These are phyloP conservation scores for Clonostachys chloroleuca DNA, from an alignment of 2,329 filamentous ascomycete genomes.

Conservation along the genomic window DNA sequence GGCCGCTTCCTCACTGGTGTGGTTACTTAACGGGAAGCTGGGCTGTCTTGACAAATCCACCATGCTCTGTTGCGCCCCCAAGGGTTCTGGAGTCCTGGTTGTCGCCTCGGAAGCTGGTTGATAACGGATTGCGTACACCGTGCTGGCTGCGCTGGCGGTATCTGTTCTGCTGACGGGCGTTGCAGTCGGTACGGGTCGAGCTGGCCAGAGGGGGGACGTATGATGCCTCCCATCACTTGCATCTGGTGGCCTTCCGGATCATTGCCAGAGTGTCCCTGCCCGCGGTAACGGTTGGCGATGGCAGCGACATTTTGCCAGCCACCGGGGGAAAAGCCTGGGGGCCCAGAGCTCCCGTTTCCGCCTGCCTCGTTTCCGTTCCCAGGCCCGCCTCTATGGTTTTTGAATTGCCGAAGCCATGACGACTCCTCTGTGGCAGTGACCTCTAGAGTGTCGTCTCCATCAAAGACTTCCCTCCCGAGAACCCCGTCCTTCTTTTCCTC, in stretches of 20 bases:
- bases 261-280: constrained; percentile 1
- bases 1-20: constrained; percentile 13
- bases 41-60: constrained; percentile 26
- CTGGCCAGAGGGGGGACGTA: constrained; percentile 51
- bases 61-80: constrained; percentile 14
- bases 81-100: constrained; percentile 37
- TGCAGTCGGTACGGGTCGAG: constrained; percentile 47
- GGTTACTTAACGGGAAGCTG: constrained; percentile 18
- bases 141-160: constrained; percentile 60
- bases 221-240: constrained; percentile 21
- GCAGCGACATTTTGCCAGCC: not conserved
- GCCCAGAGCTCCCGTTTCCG: constrained; percentile 12
- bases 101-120: constrained; percentile 51
- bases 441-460: constrained; percentile 89
- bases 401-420: constrained; percentile 36
- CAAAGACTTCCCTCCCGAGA: constrained; percentile 83
- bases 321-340: not conserved
- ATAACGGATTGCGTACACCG: constrained; percentile 59
- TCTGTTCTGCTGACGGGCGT: constrained; percentile 59
- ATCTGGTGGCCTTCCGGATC: constrained; percentile 14
- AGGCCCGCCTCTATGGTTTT: constrained; percentile 19
- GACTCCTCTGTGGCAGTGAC: constrained; percentile 48
- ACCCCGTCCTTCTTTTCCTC: constrained; percentile 95
- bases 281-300: not conserved
- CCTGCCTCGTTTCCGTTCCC: constrained; percentile 21